phyloP scores from a whole-genome alignment of 2,329 filamentous ascomycete genomes.

The Ascochyta viciae-villosae region DNA sequence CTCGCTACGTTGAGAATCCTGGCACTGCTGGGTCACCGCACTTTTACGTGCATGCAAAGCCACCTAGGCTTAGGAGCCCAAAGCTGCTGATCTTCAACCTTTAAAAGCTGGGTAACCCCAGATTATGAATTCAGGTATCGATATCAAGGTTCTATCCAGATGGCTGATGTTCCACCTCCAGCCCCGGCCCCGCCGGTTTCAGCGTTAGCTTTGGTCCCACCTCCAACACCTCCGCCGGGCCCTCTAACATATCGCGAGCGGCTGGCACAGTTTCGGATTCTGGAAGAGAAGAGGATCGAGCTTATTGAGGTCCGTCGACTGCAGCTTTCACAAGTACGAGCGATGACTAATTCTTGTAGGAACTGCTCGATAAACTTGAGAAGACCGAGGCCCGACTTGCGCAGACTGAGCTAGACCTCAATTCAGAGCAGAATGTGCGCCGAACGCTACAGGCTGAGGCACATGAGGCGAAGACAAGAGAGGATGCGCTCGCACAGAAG shows the following conservation, averaged over 20 bases:
- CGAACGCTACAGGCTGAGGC: constrained; percentile 46
- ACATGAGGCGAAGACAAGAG: constrained; percentile 35
- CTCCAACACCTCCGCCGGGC: constrained; percentile 19
- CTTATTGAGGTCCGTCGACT: constrained; percentile 42
- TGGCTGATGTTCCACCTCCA: constrained; percentile 29
- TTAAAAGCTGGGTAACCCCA: constrained; percentile 42
- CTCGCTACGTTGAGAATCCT: constrained; percentile 46
- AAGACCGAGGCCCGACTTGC: constrained; percentile 45
- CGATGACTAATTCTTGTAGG: constrained; percentile 25
- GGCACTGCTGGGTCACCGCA: constrained; percentile 41
- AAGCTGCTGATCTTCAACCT: constrained; percentile 30
- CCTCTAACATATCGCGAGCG: constrained; percentile 42
- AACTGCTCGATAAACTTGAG: constrained; percentile 48
- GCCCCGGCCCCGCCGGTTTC: constrained; percentile 12
- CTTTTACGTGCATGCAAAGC: constrained; percentile 43
- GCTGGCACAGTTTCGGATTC: constrained; percentile 45
- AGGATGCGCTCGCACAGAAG: constrained; percentile 39
- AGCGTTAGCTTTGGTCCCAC: constrained; percentile 13
- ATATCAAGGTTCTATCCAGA: constrained; percentile 14
- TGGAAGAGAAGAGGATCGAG: constrained; percentile 47
- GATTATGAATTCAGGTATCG: constrained; percentile 19
- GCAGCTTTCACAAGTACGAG: neutral
- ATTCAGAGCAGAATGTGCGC: constrained; percentile 48
- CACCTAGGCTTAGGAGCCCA: constrained; percentile 39
- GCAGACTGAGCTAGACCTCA: constrained; percentile 47